These are phyloP conservation scores for Plantago elongata DNA, from an alignment of 257 asterid species.

Conservation along the genomic window DNA sequence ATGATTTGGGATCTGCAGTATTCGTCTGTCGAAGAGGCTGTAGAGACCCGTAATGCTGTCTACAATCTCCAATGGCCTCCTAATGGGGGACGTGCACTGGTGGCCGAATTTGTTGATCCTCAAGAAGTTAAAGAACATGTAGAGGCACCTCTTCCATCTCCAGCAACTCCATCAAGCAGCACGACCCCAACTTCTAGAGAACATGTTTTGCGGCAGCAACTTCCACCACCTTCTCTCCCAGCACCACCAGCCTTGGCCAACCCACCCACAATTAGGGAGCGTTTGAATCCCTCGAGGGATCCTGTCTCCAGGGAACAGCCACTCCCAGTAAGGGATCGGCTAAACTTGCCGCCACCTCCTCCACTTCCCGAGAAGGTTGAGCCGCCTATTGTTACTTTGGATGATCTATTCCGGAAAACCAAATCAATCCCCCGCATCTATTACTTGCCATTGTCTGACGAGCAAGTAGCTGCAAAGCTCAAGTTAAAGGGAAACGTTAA, in stretches of 20 bases:
- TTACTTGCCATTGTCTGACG: conserved; percentile 75
- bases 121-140: conserved; percentile 59
- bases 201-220: conserved; percentile 44
- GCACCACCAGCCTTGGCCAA: conserved; percentile 38
- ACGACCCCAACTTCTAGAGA: conserved; percentile 34
- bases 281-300: conserved; percentile 33
- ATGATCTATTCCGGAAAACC: conserved; percentile 78
- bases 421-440: conserved; percentile 77
- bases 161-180: conserved; percentile 37
- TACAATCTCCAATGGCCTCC: conserved; percentile 92
- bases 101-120: conserved; percentile 11
- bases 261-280: conserved; percentile 39
- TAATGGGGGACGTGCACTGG: conserved; percentile 57
- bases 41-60: conserved; percentile 74
- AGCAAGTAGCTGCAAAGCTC: conserved; percentile 62
- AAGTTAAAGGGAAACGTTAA: conserved; percentile 50
- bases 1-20: conserved; percentile 43
- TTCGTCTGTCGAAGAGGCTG: conserved; percentile 77
- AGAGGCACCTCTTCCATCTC: conserved; percentile 52
- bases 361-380: conserved; percentile 70
- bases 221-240: conserved; percentile 43
- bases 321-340: conserved; percentile 50
- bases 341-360: conserved; percentile 72
- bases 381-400: conserved; percentile 76
- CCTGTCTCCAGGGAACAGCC: conserved; percentile 40